These are phyloP conservation scores for Colletotrichum sojae DNA, from an alignment of 2,329 filamentous ascomycete species.

Conservation along the genomic window DNA sequence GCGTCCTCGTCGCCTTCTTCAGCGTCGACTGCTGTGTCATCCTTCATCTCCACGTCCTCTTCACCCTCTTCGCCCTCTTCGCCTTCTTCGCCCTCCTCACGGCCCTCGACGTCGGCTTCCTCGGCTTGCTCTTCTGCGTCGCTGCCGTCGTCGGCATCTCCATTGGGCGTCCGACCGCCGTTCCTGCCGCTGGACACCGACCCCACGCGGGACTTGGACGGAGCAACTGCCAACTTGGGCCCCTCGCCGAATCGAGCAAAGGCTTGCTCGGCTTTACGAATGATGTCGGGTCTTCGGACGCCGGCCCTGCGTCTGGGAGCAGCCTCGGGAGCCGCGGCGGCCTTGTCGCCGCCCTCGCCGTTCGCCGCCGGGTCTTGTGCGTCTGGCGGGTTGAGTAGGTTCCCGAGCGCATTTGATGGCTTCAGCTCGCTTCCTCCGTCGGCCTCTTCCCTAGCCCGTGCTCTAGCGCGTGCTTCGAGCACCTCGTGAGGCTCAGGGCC, in stretches of 20 bases:
- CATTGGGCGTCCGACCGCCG: constrained; percentile 56
- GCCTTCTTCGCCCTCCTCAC: constrained; percentile 39
- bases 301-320: constrained; percentile 59
- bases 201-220: constrained; percentile 64
- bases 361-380: constrained; percentile 57
- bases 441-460: constrained; percentile 57
- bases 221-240: constrained; percentile 54
- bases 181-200: constrained; percentile 67
- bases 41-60: constrained; percentile 43
- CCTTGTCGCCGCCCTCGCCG: constrained; percentile 54
- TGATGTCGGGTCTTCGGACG: constrained; percentile 69
- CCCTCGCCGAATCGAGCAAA: constrained; percentile 66
- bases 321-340: constrained; percentile 53
- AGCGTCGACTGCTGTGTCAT: constrained; percentile 42
- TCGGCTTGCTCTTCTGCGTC: constrained; percentile 57
- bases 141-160: constrained; percentile 49
- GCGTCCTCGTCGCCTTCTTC: constrained; percentile 46
- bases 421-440: constrained; percentile 54
- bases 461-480: constrained; percentile 59
- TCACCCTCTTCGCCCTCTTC: constrained; percentile 41
- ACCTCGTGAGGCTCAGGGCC: constrained; percentile 62
- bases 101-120: constrained; percentile 53
- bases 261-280: constrained; percentile 74
- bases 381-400: constrained; percentile 59
- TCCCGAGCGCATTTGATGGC: constrained; percentile 55